phyloP scores from a whole-genome alignment of 805 yeast species.

The Spathaspora gorwiae region DNA sequence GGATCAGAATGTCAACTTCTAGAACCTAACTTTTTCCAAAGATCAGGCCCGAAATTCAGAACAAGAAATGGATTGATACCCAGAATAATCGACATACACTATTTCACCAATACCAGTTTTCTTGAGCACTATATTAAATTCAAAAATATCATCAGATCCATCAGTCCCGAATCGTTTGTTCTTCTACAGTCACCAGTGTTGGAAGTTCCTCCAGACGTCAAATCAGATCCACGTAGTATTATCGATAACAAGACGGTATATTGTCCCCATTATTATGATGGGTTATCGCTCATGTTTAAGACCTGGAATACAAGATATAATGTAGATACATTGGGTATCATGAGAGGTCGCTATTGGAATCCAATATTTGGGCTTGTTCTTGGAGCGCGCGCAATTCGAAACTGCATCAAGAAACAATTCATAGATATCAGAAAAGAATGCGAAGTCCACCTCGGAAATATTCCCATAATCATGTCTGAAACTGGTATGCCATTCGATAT shows the following conservation, averaged over 20 bases:
- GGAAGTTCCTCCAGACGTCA: slow-evolving; percentile 66
- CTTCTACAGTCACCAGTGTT: slow-evolving; percentile 81
- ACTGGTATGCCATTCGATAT: slow-evolving; percentile 98
- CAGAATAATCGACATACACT: slow-evolving; percentile 39
- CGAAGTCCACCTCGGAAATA: slow-evolving; percentile 52
- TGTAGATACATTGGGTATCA: slow-evolving; percentile 84
- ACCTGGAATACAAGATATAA: slow-evolving; percentile 80
- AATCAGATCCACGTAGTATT: slow-evolving; percentile 38
- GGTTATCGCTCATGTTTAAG: slow-evolving; percentile 87
- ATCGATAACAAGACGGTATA: slow-evolving; percentile 63
- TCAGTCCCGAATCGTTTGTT: slow-evolving; percentile 45
- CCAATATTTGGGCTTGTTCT: slow-evolving; percentile 74
- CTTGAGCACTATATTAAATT: slow-evolving; percentile 55
- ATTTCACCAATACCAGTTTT: slow-evolving; percentile 62
- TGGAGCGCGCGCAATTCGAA: slow-evolving; percentile 77
- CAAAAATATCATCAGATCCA: slow-evolving; percentile 43
- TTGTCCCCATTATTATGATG: slow-evolving; percentile 93
- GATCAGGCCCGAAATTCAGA: slow-evolving; percentile 4
- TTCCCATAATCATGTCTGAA: slow-evolving; percentile 83
- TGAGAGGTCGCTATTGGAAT: slow-evolving; percentile 68
- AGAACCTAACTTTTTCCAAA: slow-evolving; percentile 27
- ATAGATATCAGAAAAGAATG: slow-evolving; percentile 65
- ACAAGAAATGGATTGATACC: slow-evolving; percentile 10
- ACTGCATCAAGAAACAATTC: slow-evolving; percentile 66
- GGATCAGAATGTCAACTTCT: slow-evolving; percentile 20